Evolutionary conservation across 495 filamentous ascomycete genomes (phyloP).

Genomic region (Talaromyces liani): DNA sequence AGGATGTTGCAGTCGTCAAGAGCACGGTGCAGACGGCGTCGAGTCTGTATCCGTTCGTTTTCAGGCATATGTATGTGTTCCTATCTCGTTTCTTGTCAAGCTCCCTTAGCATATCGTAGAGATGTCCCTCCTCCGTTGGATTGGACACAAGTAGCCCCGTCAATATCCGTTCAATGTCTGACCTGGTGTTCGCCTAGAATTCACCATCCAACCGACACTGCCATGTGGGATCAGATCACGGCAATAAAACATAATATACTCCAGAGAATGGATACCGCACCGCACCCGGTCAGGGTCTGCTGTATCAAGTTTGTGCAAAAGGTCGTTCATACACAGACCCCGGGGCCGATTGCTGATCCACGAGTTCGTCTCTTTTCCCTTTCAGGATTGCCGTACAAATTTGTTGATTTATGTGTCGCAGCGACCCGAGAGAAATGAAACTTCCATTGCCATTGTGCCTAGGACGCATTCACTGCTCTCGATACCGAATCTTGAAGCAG

Average conservation of each 20-base stretch:
- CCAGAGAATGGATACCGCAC: conserved; percentile 77
- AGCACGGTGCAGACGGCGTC: conserved; percentile 77
- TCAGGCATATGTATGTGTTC: conserved; percentile 81
- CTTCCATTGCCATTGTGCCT: conserved; percentile 79
- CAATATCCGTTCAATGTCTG: background rate
- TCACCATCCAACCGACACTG: conserved; percentile 67
- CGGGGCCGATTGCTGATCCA: conserved; percentile 72
- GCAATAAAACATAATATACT: conserved; percentile 85
- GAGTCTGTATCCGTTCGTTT: conserved; percentile 83
- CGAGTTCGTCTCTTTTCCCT: conserved; percentile 50
- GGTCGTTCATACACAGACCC: conserved; percentile 86
- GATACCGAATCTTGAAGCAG: conserved; percentile 76
- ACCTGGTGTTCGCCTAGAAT: conserved; percentile 49
- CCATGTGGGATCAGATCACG: conserved; percentile 80
- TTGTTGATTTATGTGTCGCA: conserved; percentile 23
- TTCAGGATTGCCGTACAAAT: background rate
- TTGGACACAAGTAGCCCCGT: background rate
- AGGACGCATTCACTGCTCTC: conserved; percentile 70
- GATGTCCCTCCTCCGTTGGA: background rate
- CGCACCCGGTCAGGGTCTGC: conserved; percentile 71
- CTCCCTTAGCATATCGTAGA: conserved; percentile 7
- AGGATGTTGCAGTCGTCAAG: conserved; percentile 68
- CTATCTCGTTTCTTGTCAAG: background rate
- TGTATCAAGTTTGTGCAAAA: conserved; percentile 96
- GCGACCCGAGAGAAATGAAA: conserved; percentile 79